Evolutionary conservation across 2,329 filamentous ascomycete species (phyloP).

Genomic region (Hypoxylon sp.): DNA sequence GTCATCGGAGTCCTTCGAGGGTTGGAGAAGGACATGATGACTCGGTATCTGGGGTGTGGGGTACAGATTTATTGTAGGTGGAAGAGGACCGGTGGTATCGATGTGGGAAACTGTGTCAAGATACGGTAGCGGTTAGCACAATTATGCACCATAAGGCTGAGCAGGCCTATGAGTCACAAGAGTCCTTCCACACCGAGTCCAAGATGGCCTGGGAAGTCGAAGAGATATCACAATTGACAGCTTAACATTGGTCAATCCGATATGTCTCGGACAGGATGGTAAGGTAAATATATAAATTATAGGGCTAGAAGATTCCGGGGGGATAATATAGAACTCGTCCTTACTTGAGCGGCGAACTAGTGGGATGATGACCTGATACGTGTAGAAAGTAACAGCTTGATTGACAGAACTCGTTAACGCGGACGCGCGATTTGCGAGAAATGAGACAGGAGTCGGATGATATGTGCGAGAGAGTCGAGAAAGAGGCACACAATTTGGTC

Average conservation of each 20-base stretch:
- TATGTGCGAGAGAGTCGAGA: constrained; percentile 17
- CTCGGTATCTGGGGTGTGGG: constrained; percentile 47
- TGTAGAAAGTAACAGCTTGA: constrained; percentile 13
- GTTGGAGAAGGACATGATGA: constrained; percentile 65
- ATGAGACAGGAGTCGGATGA: constrained; percentile 24
- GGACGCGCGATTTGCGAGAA: constrained; percentile 27
- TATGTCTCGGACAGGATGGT: constrained; percentile 29
- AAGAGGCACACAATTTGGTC: constrained; percentile 22
- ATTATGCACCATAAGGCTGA: constrained; percentile 51
- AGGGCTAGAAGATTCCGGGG: constrained; percentile 26
- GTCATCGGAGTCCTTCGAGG: constrained; percentile 64
- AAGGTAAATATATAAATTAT: constrained; percentile 35
- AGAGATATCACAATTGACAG: constrained; percentile 48
- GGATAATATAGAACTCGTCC: constrained; percentile 33
- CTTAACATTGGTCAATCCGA: constrained; percentile 51
- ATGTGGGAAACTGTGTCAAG: constrained; percentile 49
- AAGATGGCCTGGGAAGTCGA: constrained; percentile 48
- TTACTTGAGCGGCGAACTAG: constrained; percentile 35
- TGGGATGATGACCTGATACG: constrained; percentile 20
- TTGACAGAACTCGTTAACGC: constrained; percentile 22
- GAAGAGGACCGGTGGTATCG: constrained; percentile 37
- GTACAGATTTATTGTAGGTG: constrained; percentile 43
- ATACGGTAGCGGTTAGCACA: constrained; percentile 52
- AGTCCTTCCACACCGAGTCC: constrained; percentile 50
- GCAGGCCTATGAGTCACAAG: constrained; percentile 54